Percentiles rank a stretch among this genome's conserved stretches.
Conservation (phyloP, 2,329 filamentous ascomycete genomes). For the Monosporascus ibericus region DNA sequence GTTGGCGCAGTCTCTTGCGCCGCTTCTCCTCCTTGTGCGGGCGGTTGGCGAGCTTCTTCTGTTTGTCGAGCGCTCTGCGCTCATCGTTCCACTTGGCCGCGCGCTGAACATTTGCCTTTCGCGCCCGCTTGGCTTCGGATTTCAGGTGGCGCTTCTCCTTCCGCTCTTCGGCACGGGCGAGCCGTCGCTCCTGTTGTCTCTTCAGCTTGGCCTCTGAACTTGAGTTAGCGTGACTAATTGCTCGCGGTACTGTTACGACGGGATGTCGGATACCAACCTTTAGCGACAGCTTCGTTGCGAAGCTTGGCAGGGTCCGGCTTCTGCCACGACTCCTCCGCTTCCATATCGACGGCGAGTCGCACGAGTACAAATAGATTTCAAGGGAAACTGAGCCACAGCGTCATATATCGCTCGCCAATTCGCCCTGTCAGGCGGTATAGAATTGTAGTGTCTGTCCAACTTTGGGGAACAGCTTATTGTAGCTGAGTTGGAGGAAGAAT, state of each 20-base stretch:
- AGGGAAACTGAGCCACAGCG: background rate
- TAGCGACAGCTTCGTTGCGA: constrained; percentile 13
- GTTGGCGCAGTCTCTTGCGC: constrained; percentile 29
- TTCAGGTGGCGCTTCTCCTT: constrained; percentile 31
- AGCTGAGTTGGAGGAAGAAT: too few relatives aligned
- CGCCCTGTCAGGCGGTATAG: too few relatives aligned
- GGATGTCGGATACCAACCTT: constrained; percentile 10
- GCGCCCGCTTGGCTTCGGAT: constrained; percentile 31
- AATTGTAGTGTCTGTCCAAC: background rate
- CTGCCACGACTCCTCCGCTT: constrained; percentile 12
- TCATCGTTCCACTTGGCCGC: constrained; percentile 28
- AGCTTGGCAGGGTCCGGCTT: constrained; percentile 19
- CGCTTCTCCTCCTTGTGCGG: constrained; percentile 32
- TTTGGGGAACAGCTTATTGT: background rate
- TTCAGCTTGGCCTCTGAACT: constrained; percentile 23
- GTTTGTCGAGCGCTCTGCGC: constrained; percentile 26
- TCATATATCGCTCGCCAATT: too few relatives aligned
- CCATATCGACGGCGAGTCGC: constrained; percentile 8
- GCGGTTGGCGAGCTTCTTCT: constrained; percentile 22
- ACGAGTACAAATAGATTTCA: background rate
- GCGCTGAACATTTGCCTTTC: constrained; percentile 27
- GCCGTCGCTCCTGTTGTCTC: constrained; percentile 20
- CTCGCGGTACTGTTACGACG: background rate
- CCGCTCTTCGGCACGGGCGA: constrained; percentile 22
- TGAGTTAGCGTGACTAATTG: constrained; percentile 5